A percentile compares a stretch with the other conserved stretches of the same genome.
These are phyloP conservation scores for Fusarium napiforme DNA, from an alignment of 2,329 filamentous ascomycete genomes.

Conservation along the genomic window DNA sequence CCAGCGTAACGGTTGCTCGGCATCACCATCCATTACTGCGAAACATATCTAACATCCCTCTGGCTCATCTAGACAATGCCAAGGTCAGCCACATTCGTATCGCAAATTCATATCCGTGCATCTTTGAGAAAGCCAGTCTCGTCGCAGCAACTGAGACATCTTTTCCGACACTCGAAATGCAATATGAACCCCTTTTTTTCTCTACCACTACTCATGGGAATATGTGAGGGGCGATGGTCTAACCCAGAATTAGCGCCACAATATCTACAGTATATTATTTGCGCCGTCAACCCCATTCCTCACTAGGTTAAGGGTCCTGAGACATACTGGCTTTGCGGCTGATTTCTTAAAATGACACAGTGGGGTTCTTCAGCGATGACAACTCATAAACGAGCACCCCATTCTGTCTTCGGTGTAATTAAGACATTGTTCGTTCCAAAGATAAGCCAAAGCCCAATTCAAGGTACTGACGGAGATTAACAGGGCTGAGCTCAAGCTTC, in stretches of 20 bases:
- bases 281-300: background rate
- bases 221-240: background rate
- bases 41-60: background rate
- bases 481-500: too few species aligned
- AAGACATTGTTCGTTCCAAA: too few species aligned
- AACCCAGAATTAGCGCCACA: background rate
- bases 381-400: too few species aligned
- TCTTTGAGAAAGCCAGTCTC: background rate
- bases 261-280: background rate
- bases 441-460: too few species aligned
- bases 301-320: background rate
- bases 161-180: background rate
- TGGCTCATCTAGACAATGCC: background rate
- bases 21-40: background rate
- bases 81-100: background rate
- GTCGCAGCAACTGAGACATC: background rate
- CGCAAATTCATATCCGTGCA: background rate
- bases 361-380: fast-evolving
- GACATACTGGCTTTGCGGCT: background rate
- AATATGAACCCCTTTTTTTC: background rate
- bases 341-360: background rate
- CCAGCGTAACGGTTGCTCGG: background rate
- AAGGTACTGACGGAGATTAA: too few species aligned
- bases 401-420: too few species aligned
- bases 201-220: background rate